A percentile compares a stretch with the other conserved stretches of the same genome.
These are phyloP conservation scores for Solanum stenotomum DNA, from an alignment of 257 asterid genomes.

Conservation along the genomic window DNA sequence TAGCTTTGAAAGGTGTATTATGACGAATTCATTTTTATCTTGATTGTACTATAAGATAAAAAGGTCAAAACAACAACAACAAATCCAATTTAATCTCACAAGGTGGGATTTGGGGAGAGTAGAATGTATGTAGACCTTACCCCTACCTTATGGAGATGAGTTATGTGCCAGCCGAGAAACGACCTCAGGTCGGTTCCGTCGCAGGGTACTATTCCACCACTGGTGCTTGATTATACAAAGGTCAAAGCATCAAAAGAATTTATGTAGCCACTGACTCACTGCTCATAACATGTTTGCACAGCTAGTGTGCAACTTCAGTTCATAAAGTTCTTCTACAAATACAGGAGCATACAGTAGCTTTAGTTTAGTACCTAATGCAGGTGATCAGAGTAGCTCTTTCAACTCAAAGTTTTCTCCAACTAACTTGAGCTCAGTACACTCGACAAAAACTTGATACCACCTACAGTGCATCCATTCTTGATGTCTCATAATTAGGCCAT, in stretches of 20 bases:
- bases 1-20: not conserved
- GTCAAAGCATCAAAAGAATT: not conserved
- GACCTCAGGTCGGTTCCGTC: not conserved
- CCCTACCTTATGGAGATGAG: not conserved
- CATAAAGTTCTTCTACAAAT: not conserved
- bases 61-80: not conserved
- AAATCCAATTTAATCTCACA: not conserved
- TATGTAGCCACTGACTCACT: not conserved
- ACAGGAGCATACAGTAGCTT: not conserved
- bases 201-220: not conserved
- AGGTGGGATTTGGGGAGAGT: too few relatives aligned
- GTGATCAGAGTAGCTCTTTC: not conserved
- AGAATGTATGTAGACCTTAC: not conserved
- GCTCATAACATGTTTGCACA: not conserved
- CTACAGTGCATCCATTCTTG: not conserved
- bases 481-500: not conserved
- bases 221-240: not conserved
- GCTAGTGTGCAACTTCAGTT: not conserved
- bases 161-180: not conserved
- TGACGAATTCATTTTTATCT: not conserved
- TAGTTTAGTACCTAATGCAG: not conserved
- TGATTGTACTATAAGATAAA: not conserved
- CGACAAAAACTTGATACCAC: not conserved
- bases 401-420: not conserved
- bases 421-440: not conserved